A percentile compares a stretch with the other conserved stretches of the same genome.
Evolutionary conservation across 805 yeast species (phyloP).

Genomic region (Nakazawaea molendinolei): DNA sequence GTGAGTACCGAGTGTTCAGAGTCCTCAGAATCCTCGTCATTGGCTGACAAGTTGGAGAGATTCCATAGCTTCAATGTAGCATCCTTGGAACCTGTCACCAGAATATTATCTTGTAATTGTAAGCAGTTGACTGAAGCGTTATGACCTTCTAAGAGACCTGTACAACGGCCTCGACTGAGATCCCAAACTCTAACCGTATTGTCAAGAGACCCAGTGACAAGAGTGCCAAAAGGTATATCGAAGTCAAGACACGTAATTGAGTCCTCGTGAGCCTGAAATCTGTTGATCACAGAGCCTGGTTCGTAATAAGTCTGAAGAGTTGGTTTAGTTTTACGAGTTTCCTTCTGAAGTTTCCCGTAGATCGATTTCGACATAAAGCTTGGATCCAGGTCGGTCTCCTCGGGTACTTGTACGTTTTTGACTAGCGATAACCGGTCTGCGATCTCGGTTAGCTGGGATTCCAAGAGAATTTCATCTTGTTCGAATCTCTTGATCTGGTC

Average conservation of each 20-base stretch:
- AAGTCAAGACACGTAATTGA: slow-evolving; percentile 55
- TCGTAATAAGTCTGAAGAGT: slow-evolving; percentile 59
- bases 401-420: slow-evolving; percentile 27
- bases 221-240: slow-evolving; percentile 66
- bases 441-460: slow-evolving; percentile 37
- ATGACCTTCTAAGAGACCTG: slow-evolving; percentile 55
- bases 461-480: slow-evolving; percentile 51
- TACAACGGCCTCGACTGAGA: slow-evolving; percentile 45
- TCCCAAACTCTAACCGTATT: slow-evolving; percentile 84
- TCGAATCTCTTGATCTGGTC: slow-evolving; percentile 56
- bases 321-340: slow-evolving; percentile 46
- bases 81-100: slow-evolving; percentile 55
- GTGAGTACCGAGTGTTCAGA: slow-evolving; percentile 29
- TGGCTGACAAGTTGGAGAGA: slow-evolving; percentile 23
- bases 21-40: slow-evolving; percentile 16
- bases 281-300: slow-evolving; percentile 48
- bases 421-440: slow-evolving; percentile 37
- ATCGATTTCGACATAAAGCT: slow-evolving; percentile 36
- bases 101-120: slow-evolving; percentile 46
- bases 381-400: slow-evolving; percentile 16
- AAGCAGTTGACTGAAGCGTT: slow-evolving; percentile 50
- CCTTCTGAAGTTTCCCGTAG: slow-evolving; percentile 34
- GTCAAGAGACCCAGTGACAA: slow-evolving; percentile 75
- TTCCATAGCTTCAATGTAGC: slow-evolving; percentile 62
- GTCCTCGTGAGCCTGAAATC: slow-evolving; percentile 46